Percentiles rank a stretch among this genome's conserved stretches.
Evolutionary conservation across 306 rosid species (phyloP).

Genomic region (Rosa chinensis): DNA sequence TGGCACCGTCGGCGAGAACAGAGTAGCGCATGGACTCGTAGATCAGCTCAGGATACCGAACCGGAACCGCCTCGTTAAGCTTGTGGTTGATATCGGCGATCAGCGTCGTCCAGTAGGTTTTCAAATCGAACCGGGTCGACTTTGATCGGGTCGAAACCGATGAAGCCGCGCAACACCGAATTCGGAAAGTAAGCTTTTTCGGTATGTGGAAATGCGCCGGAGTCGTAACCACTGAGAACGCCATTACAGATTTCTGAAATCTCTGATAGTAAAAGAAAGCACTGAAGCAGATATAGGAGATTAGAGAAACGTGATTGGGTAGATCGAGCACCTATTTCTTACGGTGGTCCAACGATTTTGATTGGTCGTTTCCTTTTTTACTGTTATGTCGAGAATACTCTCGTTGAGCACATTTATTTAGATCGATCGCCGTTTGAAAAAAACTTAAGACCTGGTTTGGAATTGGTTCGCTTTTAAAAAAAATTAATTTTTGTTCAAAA

Average conservation of each 20-base stretch:
- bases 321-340: not conserved
- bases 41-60: constrained; percentile 69
- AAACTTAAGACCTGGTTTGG: no score
- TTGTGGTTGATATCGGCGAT: constrained; percentile 69
- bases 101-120: constrained; percentile 68
- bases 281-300: not conserved
- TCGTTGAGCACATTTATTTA: not conserved
- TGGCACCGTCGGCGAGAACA: constrained; percentile 72
- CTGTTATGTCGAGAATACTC: not conserved
- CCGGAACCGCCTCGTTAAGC: constrained; percentile 74
- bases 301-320: not conserved
- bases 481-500: no score
- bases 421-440: no score
- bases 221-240: constrained; percentile 42
- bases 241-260: constrained; percentile 33
- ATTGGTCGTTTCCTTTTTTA: not conserved
- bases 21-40: constrained; percentile 91
- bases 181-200: constrained; percentile 29
- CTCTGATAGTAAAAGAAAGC: not conserved
- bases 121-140: constrained; percentile 67
- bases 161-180: constrained; percentile 48
- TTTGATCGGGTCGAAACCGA: constrained; percentile 33
- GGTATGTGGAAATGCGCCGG: constrained; percentile 31
- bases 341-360: not conserved
- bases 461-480: no score